Conservation (phyloP, 129 eudicot species). For the Chrysanthemum seticuspe region DNA sequence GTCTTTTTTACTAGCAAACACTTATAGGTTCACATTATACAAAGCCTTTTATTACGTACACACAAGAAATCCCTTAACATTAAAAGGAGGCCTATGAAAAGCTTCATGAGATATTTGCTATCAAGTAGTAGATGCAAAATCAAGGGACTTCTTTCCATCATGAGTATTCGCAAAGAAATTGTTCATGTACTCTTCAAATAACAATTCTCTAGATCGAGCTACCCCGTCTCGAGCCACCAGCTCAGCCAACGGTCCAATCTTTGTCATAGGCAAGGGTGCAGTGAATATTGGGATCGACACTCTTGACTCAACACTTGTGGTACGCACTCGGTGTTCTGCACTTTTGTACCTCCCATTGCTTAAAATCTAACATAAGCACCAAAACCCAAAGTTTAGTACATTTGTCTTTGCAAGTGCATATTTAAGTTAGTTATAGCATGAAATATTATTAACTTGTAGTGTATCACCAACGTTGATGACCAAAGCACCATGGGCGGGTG, state of each 20-base stretch:
- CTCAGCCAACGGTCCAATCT: slow-evolving; percentile 39
- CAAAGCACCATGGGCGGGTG: slow-evolving; percentile 42
- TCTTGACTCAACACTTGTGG: slow-evolving; percentile 33
- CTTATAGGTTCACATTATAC: not conserved
- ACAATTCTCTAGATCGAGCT: slow-evolving; percentile 23
- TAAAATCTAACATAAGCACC: slow-evolving; percentile 22
- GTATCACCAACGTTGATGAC: slow-evolving; percentile 48
- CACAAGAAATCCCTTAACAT: slow-evolving; percentile 3
- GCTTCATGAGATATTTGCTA: not conserved
- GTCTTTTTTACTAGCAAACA: no score
- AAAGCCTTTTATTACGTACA: not conserved
- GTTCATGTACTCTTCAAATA: slow-evolving; percentile 26
- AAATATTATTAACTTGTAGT: slow-evolving; percentile 22
- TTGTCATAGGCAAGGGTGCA: slow-evolving; percentile 19
- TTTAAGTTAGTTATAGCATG: not conserved
- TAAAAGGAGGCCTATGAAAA: not conserved
- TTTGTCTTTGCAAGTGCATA: not conserved
- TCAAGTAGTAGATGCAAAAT: slow-evolving; percentile 29
- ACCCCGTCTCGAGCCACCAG: slow-evolving; percentile 26
- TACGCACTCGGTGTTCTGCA: slow-evolving; percentile 40
- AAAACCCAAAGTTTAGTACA: not conserved
- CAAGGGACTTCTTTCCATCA: slow-evolving; percentile 38
- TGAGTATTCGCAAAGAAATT: slow-evolving; percentile 26
- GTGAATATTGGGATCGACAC: slow-evolving; percentile 33
- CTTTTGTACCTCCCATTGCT: slow-evolving; percentile 52